A percentile compares a stretch with the other conserved stretches of the same genome.
phyloP scores from a whole-genome alignment of 257 asterid genomes.

The Solanum verrucosum region DNA sequence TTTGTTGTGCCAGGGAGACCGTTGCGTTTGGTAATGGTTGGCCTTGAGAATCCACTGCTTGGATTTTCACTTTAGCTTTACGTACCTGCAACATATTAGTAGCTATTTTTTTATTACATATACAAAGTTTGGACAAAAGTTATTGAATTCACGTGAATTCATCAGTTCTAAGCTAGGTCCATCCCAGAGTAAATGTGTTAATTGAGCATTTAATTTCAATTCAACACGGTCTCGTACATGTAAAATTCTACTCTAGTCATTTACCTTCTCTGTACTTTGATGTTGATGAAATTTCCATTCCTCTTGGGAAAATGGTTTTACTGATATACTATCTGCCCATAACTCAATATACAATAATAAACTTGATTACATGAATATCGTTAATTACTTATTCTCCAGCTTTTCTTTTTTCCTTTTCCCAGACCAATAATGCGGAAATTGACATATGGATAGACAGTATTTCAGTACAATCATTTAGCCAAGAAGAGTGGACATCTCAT shows the following conservation, averaged over 20 bases:
- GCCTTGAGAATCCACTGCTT: conserved; percentile 41
- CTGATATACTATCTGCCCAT: conserved; percentile 48
- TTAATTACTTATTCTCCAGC: background rate
- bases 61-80: conserved; percentile 37
- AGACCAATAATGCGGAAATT: conserved; percentile 7
- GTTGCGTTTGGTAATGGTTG: conserved; percentile 44
- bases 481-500: conserved; percentile 44
- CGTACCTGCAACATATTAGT: conserved; percentile 28
- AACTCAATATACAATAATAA: conserved; percentile 16
- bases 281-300: conserved; percentile 56
- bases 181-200: background rate
- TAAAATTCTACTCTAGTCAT: too few relatives aligned
- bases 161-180: background rate
- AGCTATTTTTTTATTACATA: background rate
- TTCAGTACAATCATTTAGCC: conserved; percentile 57
- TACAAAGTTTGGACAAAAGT: background rate
- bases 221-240: background rate
- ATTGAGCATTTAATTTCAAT: background rate
- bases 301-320: conserved; percentile 44
- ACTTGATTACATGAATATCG: background rate
- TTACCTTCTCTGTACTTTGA: conserved; percentile 35
- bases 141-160: background rate
- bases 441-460: conserved; percentile 28
- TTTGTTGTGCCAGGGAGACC: conserved; percentile 14
- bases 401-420: background rate